Evolutionary conservation across 345 rosid species (phyloP).

Genomic region (Microcos paniculata): DNA sequence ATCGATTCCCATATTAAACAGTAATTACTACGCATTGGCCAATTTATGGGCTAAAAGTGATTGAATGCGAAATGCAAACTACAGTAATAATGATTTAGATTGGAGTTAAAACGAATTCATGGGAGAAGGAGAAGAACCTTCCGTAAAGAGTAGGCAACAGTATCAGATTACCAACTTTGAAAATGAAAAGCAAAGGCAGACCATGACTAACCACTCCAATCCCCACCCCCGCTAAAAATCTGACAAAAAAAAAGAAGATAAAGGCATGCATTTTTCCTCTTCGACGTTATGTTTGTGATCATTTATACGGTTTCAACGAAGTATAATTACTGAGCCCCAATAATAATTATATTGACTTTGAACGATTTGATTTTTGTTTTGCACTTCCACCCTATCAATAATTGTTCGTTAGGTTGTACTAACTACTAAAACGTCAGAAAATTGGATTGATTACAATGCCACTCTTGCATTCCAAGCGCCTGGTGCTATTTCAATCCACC

Average conservation of each 20-base stretch:
- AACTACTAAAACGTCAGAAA: neutral
- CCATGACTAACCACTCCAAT: neutral
- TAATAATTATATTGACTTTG: neutral
- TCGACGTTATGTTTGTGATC: neutral
- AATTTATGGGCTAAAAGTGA: neutral
- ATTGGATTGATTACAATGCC: neutral
- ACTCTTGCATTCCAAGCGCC: neutral
- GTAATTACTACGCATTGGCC: neutral
- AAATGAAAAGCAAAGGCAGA: neutral
- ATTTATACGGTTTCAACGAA: neutral
- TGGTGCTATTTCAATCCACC: neutral
- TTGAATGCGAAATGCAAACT: neutral
- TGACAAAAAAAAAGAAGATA: neutral
- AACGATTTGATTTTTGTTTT: neutral
- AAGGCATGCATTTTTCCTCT: neutral
- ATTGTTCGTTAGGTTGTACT: neutral
- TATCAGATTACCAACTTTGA: constrained; percentile 4
- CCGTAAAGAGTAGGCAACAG: constrained; percentile 2
- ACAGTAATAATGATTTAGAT: neutral
- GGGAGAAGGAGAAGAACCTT: neutral
- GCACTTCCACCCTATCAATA: neutral
- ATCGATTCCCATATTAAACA: neutral
- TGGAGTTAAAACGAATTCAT: neutral
- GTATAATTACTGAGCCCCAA: neutral
- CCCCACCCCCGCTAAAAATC: neutral